A percentile compares a stretch with the other conserved stretches of the same genome.
Evolutionary conservation across 768 basidiomycete species (phyloP).

Genomic region (Hericium coralloides): DNA sequence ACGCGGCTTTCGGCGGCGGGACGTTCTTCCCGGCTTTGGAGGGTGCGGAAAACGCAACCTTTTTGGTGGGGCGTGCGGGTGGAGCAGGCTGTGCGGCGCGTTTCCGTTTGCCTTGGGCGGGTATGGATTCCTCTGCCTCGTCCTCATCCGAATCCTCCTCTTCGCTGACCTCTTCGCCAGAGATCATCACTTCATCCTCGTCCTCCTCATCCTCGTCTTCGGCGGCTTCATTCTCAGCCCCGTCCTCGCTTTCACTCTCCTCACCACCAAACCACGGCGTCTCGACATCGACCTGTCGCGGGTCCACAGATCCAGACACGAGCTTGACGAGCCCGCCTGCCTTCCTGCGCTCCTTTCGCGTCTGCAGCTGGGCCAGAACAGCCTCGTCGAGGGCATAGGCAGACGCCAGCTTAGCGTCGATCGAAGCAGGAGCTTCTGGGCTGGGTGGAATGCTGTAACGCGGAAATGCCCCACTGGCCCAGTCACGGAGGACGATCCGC

Average conservation of each 20-base stretch:
- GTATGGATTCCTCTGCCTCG: conserved; percentile 20
- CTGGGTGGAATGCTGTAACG: conserved; percentile 56
- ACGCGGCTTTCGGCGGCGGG: not conserved
- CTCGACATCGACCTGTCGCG: conserved; percentile 33
- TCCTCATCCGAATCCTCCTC: conserved; percentile 22
- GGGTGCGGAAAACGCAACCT: conserved; percentile 19
- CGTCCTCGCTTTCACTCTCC: conserved; percentile 14
- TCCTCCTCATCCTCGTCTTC: conserved; percentile 22
- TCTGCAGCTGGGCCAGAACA: conserved; percentile 37
- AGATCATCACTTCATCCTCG: conserved; percentile 29
- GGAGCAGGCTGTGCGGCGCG: conserved; percentile 9
- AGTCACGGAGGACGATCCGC: conserved; percentile 75
- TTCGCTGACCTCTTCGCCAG: conserved; percentile 30
- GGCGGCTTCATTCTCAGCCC: conserved; percentile 29
- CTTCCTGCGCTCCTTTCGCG: conserved; percentile 64
- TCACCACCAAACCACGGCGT: conserved; percentile 29
- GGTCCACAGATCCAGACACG: conserved; percentile 29
- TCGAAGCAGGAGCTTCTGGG: conserved; percentile 2
- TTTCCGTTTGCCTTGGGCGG: conserved; percentile 24
- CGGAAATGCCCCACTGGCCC: conserved; percentile 66
- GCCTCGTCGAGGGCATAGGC: conserved; percentile 39
- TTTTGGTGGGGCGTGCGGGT: conserved; percentile 22
- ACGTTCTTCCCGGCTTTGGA: too few species aligned
- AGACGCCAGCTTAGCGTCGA: conserved; percentile 17
- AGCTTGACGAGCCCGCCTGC: conserved; percentile 41